These are phyloP conservation scores for Reticulascus tulasneorum DNA, from an alignment of 2,329 filamentous ascomycete species.

Conservation along the genomic window DNA sequence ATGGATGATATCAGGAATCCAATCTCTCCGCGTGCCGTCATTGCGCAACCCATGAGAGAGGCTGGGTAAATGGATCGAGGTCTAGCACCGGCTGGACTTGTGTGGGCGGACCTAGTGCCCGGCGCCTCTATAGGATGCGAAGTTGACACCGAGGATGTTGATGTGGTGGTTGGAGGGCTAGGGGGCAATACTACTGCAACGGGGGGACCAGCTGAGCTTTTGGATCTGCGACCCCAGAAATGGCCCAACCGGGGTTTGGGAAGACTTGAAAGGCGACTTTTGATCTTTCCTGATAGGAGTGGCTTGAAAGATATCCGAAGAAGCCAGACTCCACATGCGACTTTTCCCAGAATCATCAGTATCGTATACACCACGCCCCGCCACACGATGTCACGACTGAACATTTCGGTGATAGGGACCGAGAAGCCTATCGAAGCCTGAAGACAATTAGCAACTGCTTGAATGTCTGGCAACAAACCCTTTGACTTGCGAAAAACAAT, in stretches of 20 bases:
- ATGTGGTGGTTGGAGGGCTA: neutral
- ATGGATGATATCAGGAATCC: conserved; percentile 72
- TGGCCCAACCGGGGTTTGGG: neutral
- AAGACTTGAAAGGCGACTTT: conserved; percentile 1
- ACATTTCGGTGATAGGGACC: conserved; percentile 70
- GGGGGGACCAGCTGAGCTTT: neutral
- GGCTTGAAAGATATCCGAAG: conserved; percentile 19
- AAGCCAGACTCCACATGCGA: conserved; percentile 58
- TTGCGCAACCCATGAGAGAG: conserved; percentile 60
- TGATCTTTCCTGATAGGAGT: neutral
- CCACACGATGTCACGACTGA: conserved; percentile 61
- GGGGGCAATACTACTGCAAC: neutral
- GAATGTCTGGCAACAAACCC: neutral
- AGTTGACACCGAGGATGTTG: neutral
- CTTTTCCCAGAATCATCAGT: conserved; percentile 64
- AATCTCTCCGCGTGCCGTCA: conserved; percentile 77
- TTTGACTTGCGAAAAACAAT: conserved; percentile 63
- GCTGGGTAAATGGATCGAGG: conserved; percentile 59
- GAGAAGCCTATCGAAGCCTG: conserved; percentile 68
- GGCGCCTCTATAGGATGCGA: neutral
- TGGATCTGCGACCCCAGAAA: neutral
- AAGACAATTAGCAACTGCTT: neutral
- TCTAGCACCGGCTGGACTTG: conserved; percentile 8
- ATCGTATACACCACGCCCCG: conserved; percentile 67
- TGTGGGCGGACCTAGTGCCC: conserved; percentile 12